Percentiles rank a stretch among this genome's conserved stretches.
These are phyloP conservation scores for Suhomyces sp. DNA, from an alignment of 805 yeast species.

Conservation along the genomic window DNA sequence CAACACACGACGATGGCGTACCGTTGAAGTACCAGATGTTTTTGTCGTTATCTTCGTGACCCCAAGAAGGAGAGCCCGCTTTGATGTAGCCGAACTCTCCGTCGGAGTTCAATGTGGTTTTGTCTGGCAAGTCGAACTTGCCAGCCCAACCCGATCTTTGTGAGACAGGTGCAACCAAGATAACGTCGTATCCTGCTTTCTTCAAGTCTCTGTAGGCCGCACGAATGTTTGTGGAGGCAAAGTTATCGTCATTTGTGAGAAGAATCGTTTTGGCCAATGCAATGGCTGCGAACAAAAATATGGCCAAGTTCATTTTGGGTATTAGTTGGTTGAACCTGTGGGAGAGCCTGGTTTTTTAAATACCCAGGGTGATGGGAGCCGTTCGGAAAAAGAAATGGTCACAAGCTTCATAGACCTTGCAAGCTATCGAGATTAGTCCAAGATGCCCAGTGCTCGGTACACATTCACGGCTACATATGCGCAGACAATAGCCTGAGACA, in stretches of 20 bases:
- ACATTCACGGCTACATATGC: background rate
- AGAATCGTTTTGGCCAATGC: conserved; percentile 36
- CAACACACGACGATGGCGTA: conserved; percentile 25
- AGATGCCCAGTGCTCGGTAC: background rate
- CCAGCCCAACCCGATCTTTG: conserved; percentile 57
- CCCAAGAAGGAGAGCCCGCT: conserved; percentile 53
- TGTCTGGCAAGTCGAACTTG: conserved; percentile 41
- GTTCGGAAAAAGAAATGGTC: background rate
- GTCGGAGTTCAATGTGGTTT: conserved; percentile 36
- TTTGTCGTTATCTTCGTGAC: conserved; percentile 40
- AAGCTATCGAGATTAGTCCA: background rate
- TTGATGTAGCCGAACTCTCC: conserved; percentile 48
- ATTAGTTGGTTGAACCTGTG: too few species aligned
- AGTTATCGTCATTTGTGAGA: conserved; percentile 56
- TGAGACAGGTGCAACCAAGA: conserved; percentile 49
- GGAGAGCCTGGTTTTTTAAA: background rate
- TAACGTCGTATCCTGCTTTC: conserved; percentile 45
- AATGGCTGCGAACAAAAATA: conserved; percentile 1
- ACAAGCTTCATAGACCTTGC: background rate
- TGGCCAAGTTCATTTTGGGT: background rate
- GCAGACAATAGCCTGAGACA: background rate
- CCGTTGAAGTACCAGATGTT: conserved; percentile 30
- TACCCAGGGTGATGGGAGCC: background rate
- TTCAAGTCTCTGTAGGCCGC: conserved; percentile 49
- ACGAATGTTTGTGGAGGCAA: conserved; percentile 56